phyloP scores from a whole-genome alignment of 1,284 basidiomycete species.

The Heterobasidion irregulare region DNA sequence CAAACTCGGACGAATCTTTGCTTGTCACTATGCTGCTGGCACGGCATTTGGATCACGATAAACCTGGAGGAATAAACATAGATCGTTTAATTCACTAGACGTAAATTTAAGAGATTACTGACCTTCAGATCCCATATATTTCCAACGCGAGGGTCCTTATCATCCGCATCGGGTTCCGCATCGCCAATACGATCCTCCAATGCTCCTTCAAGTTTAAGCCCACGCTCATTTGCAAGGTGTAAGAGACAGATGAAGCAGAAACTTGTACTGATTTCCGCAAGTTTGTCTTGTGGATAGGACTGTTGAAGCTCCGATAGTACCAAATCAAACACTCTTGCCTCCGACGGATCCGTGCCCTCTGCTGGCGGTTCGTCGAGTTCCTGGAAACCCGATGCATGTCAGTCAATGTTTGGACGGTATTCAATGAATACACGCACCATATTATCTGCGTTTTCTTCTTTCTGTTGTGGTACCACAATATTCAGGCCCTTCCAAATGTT shows the following conservation, averaged over 20 bases:
- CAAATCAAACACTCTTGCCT: conserved; percentile 73
- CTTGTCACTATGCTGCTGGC: conserved; percentile 32
- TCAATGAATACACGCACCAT: conserved; percentile 40
- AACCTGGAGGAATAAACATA: conserved; percentile 32
- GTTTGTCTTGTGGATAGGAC: conserved; percentile 87
- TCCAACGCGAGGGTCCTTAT: conserved; percentile 40
- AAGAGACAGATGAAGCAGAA: conserved; percentile 99
- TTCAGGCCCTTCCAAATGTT: conserved; percentile 94
- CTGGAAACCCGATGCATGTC: conserved; percentile 40
- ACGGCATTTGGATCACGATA: conserved; percentile 64
- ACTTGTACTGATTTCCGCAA: conserved; percentile 97
- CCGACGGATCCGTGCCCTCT: conserved; percentile 46
- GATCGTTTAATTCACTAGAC: neutral
- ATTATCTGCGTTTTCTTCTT: conserved; percentile 30
- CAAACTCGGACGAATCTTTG: neutral
- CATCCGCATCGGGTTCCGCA: conserved; percentile 12
- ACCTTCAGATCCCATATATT: conserved; percentile 77
- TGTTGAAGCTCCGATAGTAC: conserved; percentile 80
- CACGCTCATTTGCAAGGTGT: conserved; percentile 94
- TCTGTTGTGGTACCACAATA: conserved; percentile 42
- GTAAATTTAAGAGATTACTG: conserved; percentile 11
- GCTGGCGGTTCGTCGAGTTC: conserved; percentile 19
- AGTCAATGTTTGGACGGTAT: conserved; percentile 1
- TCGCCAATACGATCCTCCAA: conserved; percentile 20
- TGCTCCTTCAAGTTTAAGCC: conserved; percentile 67